A percentile compares a stretch with the other conserved stretches of the same genome.
Conservation (phyloP, 2,329 filamentous ascomycete genomes). For the Myriosclerotinia curreyana region DNA sequence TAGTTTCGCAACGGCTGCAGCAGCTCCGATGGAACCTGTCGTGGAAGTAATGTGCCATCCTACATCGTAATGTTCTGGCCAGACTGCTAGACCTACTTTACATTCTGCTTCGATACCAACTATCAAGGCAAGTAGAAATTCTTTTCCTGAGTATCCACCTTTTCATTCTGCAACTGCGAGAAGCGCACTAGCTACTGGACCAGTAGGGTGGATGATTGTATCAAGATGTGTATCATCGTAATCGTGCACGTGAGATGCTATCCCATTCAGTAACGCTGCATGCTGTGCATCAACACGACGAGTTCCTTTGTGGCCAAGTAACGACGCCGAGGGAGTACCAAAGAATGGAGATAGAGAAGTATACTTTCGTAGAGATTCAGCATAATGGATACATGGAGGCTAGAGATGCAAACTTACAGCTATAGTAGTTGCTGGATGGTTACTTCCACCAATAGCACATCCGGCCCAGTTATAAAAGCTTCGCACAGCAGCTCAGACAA, state of each 20-base stretch:
- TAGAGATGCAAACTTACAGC: slow-evolving; percentile 21
- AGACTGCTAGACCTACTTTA: slow-evolving; percentile 51
- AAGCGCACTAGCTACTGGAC: slow-evolving; percentile 50
- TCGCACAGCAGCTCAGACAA: slow-evolving; percentile 45
- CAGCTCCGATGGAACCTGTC: slow-evolving; percentile 51
- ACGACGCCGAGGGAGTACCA: slow-evolving; percentile 38
- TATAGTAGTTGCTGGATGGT: slow-evolving; percentile 29
- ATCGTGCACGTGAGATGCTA: slow-evolving; percentile 54
- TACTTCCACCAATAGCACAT: slow-evolving; percentile 51
- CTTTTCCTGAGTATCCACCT: slow-evolving; percentile 43
- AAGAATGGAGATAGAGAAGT: slow-evolving; percentile 36
- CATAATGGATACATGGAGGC: not conserved
- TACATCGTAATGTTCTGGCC: slow-evolving; percentile 53
- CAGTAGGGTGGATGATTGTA: slow-evolving; percentile 54
- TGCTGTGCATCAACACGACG: slow-evolving; percentile 45
- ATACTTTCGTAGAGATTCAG: slow-evolving; percentile 25
- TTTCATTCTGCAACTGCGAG: slow-evolving; percentile 48
- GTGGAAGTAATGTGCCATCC: slow-evolving; percentile 55
- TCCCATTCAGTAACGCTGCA: slow-evolving; percentile 53
- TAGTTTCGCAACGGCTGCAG: slow-evolving; percentile 50
- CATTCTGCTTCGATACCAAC: slow-evolving; percentile 53
- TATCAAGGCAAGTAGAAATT: slow-evolving; percentile 51
- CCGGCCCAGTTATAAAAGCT: slow-evolving; percentile 55
- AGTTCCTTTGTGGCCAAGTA: slow-evolving; percentile 39
- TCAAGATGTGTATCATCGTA: slow-evolving; percentile 57